Conservation (phyloP, 2,329 filamentous ascomycete species). For the Paecilomyces formosus region DNA sequence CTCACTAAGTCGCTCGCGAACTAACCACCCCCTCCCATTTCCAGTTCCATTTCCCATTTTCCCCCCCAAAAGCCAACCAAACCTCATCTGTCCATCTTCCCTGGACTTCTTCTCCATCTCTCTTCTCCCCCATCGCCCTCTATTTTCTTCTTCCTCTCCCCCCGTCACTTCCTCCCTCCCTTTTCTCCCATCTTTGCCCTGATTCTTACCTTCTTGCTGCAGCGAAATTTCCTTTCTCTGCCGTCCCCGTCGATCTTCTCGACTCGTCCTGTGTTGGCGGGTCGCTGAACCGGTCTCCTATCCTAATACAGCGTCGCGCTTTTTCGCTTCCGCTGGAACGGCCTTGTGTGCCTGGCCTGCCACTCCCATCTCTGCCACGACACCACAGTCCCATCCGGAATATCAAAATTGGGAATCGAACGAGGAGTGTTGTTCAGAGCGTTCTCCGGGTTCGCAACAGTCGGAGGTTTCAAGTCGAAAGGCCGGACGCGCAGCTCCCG, state of each 20-base stretch:
- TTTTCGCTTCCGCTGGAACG: neutral
- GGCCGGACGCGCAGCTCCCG: neutral
- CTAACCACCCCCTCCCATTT: neutral
- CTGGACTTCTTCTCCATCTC: slow-evolving; percentile 4
- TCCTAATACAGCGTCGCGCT: neutral
- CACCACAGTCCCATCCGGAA: neutral
- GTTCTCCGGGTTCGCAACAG: neutral
- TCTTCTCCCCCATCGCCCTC: neutral
- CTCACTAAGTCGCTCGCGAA: too few species aligned
- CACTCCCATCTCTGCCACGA: neutral
- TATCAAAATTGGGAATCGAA: neutral
- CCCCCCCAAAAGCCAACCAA: neutral
- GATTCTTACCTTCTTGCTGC: neutral
- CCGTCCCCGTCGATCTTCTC: neutral
- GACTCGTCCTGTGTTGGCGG: neutral
- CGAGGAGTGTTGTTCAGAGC: neutral
- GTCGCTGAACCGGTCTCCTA: neutral
- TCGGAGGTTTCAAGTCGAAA: neutral
- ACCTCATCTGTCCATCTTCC: neutral
- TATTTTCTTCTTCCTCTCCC: neutral
- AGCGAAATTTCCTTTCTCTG: neutral
- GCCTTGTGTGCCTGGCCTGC: neutral
- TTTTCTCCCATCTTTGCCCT: neutral
- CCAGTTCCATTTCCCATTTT: neutral
- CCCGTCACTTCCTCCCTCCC: neutral